phyloP scores from a whole-genome alignment of 345 rosid species.

The Ailanthus altissimus region DNA sequence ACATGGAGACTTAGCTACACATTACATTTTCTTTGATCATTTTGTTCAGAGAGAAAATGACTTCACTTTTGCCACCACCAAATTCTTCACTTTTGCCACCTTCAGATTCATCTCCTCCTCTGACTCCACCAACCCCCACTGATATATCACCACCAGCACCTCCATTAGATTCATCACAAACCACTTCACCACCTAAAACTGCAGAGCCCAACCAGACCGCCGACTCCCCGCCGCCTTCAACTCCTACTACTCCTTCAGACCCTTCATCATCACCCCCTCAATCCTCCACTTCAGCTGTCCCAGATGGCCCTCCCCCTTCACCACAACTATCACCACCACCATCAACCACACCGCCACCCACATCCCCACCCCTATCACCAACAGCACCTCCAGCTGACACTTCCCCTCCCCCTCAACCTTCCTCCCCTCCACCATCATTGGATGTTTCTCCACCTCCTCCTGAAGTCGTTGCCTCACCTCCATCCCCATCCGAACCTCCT shows the following conservation, averaged over 20 bases:
- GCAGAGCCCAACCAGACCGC: constrained; percentile 40
- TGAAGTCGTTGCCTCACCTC: constrained; percentile 44
- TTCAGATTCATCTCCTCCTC: constrained; percentile 42
- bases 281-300: constrained; percentile 49
- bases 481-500: constrained; percentile 56
- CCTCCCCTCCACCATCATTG: constrained; percentile 50
- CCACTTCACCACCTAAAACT: constrained; percentile 45
- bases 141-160: constrained; percentile 36
- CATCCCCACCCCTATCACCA: constrained; percentile 42
- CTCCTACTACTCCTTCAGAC: constrained; percentile 34
- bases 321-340: constrained; percentile 33
- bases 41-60: constrained; percentile 41
- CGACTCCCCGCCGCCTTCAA: constrained; percentile 40
- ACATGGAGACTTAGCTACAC: constrained; percentile 27
- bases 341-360: constrained; percentile 27
- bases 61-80: constrained; percentile 50
- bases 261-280: constrained; percentile 40
- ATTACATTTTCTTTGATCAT: constrained; percentile 2
- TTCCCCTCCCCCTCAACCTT: constrained; percentile 40
- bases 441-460: constrained; percentile 56
- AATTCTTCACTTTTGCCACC: constrained; percentile 47
- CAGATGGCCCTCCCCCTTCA: constrained; percentile 43
- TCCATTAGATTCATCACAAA: constrained; percentile 36
- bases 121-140: constrained; percentile 32
- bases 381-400: constrained; percentile 35